Evolutionary conservation across 305 asterid genomes (phyloP).

Genomic region (Solanum hybrid): DNA sequence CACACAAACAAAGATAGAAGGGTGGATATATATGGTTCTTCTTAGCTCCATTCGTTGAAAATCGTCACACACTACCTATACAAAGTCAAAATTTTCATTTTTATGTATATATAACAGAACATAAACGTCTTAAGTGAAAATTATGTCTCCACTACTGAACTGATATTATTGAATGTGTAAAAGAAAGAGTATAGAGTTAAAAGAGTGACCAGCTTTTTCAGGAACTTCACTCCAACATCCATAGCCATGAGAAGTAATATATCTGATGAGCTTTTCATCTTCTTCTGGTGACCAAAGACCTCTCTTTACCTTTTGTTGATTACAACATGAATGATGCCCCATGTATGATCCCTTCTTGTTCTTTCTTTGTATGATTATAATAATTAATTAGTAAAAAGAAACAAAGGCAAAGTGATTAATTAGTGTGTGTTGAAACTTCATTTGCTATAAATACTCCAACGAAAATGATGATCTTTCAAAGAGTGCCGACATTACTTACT

Average conservation of each 20-base stretch:
- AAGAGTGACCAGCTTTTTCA: slow-evolving; percentile 69
- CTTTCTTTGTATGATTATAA: background rate
- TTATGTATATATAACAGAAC: background rate
- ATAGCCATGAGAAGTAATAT: slow-evolving; percentile 75
- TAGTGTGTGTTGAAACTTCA: background rate
- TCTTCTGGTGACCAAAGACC: slow-evolving; percentile 98
- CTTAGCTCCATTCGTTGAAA: background rate
- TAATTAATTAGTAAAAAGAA: background rate
- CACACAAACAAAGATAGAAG: background rate
- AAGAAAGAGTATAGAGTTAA: background rate
- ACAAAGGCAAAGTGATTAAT: background rate
- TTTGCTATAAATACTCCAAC: slow-evolving; percentile 8
- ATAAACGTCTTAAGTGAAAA: accelerated
- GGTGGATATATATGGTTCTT: background rate
- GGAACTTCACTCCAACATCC: slow-evolving; percentile 99
- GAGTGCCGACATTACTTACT: slow-evolving; percentile 1
- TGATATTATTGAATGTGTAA: background rate
- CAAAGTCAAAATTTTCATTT: background rate
- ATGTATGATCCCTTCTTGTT: slow-evolving; percentile 11
- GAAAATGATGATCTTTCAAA: background rate
- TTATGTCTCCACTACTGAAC: accelerated
- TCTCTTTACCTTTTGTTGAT: slow-evolving; percentile 97
- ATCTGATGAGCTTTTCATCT: slow-evolving; percentile 72
- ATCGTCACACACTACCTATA: background rate
- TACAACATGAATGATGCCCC: slow-evolving; percentile 99